These are phyloP conservation scores for Circinella umbellata DNA, from an alignment of 371 early-diverging fungal genomes.

Conservation along the genomic window DNA sequence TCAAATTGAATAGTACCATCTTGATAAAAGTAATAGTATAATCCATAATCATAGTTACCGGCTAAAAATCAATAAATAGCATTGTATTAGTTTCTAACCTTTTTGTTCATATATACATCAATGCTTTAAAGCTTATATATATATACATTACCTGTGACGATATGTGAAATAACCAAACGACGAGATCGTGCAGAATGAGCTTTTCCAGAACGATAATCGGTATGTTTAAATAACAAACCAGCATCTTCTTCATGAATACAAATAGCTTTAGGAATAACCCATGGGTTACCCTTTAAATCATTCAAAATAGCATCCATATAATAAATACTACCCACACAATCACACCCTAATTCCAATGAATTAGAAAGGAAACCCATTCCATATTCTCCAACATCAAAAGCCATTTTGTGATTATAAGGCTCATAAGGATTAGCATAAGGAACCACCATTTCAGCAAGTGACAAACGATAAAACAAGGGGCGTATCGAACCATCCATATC, in stretches of 20 bases:
- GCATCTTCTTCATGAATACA: conserved; percentile 59
- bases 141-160: conserved; percentile 48
- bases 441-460: conserved; percentile 55
- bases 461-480: conserved; percentile 47
- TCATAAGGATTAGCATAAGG: conserved; percentile 54
- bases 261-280: conserved; percentile 48
- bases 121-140: too few species aligned
- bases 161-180: conserved; percentile 53
- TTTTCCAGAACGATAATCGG: conserved; percentile 47
- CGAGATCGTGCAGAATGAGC: conserved; percentile 50
- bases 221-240: conserved; percentile 56
- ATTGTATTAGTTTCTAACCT: not conserved
- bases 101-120: not conserved
- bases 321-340: conserved; percentile 54
- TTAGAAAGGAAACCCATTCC: conserved; percentile 50
- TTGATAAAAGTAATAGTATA: conserved; percentile 56
- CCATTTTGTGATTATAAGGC: conserved; percentile 50
- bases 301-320: conserved; percentile 50
- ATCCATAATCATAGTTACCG: conserved; percentile 56
- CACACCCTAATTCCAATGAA: conserved; percentile 49
- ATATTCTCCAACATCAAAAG: conserved; percentile 60
- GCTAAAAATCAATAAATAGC: too few species aligned
- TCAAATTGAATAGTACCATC: conserved; percentile 57
- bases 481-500: conserved; percentile 41
- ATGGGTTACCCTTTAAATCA: conserved; percentile 45